Evolutionary conservation across 306 rosid genomes (phyloP).

Genomic region (Alnus glutinosa): DNA sequence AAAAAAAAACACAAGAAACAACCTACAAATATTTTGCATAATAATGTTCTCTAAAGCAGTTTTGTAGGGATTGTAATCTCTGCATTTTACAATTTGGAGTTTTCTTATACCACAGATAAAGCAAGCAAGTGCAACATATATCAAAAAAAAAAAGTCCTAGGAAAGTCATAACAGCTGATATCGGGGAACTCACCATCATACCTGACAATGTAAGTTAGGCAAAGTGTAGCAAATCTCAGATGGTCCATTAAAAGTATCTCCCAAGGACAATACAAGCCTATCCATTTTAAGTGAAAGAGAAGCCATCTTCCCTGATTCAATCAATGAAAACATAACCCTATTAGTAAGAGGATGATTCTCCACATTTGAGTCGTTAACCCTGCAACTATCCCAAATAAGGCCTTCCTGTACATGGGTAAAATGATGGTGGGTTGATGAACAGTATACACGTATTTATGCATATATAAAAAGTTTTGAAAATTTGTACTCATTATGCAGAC

Average conservation of each 20-base stretch:
- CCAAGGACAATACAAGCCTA: constrained; percentile 36
- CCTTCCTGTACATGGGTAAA: neutral
- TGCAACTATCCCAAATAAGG: neutral
- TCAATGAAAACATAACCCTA: constrained; percentile 12
- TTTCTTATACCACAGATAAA: neutral
- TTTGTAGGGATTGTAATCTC: neutral
- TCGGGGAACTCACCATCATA: constrained; percentile 76
- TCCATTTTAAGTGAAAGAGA: constrained; percentile 43
- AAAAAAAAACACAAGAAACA: neutral
- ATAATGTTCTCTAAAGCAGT: neutral
- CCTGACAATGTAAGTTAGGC: constrained; percentile 66
- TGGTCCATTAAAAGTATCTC: constrained; percentile 25
- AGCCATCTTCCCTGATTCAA: constrained; percentile 59
- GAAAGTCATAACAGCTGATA: constrained; percentile 11
- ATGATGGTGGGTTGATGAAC: neutral
- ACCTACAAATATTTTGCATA: neutral
- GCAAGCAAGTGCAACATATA: constrained; percentile 5
- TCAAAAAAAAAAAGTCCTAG: neutral
- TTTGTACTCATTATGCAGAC: neutral
- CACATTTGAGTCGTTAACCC: neutral
- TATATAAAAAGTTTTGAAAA: neutral
- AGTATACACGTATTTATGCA: neutral
- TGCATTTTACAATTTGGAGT: neutral
- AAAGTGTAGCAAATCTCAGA: constrained; percentile 27
- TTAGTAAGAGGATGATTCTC: constrained; percentile 20